Evolutionary conservation across 202 grass and related monocot genomes (phyloP), one percentile per base, ranked within the genome.

Genomic region (Digitaria exilis): DNA sequence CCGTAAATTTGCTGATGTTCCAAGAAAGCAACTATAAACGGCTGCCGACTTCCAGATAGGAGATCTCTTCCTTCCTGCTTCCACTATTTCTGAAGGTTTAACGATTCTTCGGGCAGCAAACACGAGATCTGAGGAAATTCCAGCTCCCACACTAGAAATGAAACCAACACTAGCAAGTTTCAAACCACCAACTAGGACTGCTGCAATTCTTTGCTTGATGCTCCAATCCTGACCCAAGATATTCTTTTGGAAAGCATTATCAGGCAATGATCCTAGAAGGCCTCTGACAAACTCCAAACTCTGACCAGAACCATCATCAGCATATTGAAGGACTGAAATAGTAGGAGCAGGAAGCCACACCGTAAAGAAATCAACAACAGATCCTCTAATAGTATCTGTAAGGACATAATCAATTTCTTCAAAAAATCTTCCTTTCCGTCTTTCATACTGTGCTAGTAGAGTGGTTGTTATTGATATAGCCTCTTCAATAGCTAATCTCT

Each of bases 341-440:
- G 95, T 97, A 73, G 95, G 95, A 79, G 95, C 95, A 71, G 95
- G 95, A 75, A 97, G 92, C 95, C 95, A 97, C 75, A 97, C 95
- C 28, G 95, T 97, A 83, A 97, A 97, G 84, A 97, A 97, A 78
- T 97, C 95, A 54, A 97, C 95, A 49, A 97, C 92, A 42, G 81
- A 84, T 37, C 95, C 95, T 94, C 95, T 94, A 45, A 97, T 91
- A 50, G 95, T 94, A 81, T 97, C 95, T 0, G 95, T 97, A 60
- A 97, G 83, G 64, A 97, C 95, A 86, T 94, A 97, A 21, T 97
- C 95, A 81, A 97, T 97, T 84, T 97, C 95, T 87, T 97, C 90
- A 77, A 94, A 81, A 46, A 97, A 97, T 16, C 90, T 87, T 31
- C 76, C 95, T 94, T 94, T 92, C 46, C 92, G 86, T 45, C 61